Conservation (phyloP, 1,139 yeast species). For the Pichia sp. region DNA sequence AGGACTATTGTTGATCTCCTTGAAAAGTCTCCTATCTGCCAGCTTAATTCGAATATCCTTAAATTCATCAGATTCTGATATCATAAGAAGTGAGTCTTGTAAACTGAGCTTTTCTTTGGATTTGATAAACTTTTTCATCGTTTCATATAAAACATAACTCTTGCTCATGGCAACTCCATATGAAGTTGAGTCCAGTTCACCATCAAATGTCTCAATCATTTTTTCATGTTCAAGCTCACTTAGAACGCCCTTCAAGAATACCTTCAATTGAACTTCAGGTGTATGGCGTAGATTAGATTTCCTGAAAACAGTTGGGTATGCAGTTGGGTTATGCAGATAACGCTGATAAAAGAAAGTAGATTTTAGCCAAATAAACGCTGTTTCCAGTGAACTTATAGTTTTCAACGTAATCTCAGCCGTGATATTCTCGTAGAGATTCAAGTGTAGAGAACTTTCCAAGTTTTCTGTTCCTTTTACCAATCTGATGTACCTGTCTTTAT, state of each 20-base stretch:
- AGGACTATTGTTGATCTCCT: constrained; percentile 38
- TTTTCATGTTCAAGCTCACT: constrained; percentile 30
- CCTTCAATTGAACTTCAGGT: constrained; percentile 21
- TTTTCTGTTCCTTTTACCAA: constrained; percentile 42
- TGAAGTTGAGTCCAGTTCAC: constrained; percentile 31
- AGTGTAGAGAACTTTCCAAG: constrained; percentile 48
- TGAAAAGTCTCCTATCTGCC: constrained; percentile 41
- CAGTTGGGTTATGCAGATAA: constrained; percentile 36
- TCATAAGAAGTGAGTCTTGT: constrained; percentile 28
- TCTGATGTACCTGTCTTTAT: constrained; percentile 37
- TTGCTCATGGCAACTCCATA: constrained; percentile 45
- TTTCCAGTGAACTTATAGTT: constrained; percentile 36
- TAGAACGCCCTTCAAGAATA: constrained; percentile 34
- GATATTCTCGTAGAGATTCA: constrained; percentile 41
- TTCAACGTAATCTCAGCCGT: constrained; percentile 48
- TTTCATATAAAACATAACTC: constrained; percentile 41
- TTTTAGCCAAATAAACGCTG: constrained; percentile 46
- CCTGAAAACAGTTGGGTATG: constrained; percentile 30
- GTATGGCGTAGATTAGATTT: constrained; percentile 3
- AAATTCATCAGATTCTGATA: constrained; percentile 40
- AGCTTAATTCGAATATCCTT: constrained; percentile 36
- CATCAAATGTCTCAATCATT: constrained; percentile 27
- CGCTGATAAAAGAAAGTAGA: constrained; percentile 51
- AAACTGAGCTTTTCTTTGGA: constrained; percentile 20
- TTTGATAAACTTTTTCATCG: constrained; percentile 37